Evolutionary conservation across 1,139 yeast genomes (phyloP).

Genomic region (Schwanniomyces etchellsii): DNA sequence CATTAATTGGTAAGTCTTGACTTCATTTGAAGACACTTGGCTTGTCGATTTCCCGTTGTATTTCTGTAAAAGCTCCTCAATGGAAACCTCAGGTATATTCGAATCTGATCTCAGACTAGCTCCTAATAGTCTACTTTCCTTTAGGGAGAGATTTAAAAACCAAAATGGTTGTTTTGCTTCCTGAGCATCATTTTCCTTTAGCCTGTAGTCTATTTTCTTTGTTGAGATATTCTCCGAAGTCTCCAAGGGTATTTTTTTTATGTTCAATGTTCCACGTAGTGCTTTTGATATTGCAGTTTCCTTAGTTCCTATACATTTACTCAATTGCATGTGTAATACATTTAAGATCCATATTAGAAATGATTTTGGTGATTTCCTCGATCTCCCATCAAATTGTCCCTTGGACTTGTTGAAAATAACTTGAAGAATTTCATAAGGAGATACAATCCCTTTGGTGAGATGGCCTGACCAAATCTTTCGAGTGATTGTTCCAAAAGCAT

Average conservation of each 20-base stretch:
- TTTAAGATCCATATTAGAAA: constrained; percentile 60
- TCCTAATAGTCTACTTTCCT: constrained; percentile 49
- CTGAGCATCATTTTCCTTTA: constrained; percentile 10
- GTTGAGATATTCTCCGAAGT: constrained; percentile 12
- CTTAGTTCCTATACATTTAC: constrained; percentile 12
- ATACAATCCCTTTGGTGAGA: constrained; percentile 55
- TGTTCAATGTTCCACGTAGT: constrained; percentile 51
- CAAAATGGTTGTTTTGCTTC: constrained; percentile 43
- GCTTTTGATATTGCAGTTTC: constrained; percentile 13
- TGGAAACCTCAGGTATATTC: constrained; percentile 48
- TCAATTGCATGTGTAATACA: constrained; percentile 33
- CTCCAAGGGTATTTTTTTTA: constrained; percentile 20
- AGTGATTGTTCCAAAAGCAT: constrained; percentile 37
- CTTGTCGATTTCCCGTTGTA: constrained; percentile 27
- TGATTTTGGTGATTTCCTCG: constrained; percentile 45
- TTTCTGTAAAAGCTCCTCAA: constrained; percentile 42
- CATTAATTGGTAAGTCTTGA: constrained; percentile 33
- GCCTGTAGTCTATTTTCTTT: constrained; percentile 18
- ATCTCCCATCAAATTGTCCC: constrained; percentile 31
- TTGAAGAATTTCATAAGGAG: constrained; percentile 63
- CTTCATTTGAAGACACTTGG: constrained; percentile 13
- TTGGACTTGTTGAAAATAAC: constrained; percentile 36
- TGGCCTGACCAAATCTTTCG: constrained; percentile 62
- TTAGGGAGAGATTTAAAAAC: constrained; percentile 54
- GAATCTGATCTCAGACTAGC: constrained; percentile 23